These are phyloP conservation scores for Solanum aculeatissimum DNA, from an alignment of 305 asterid genomes.

Conservation along the genomic window DNA sequence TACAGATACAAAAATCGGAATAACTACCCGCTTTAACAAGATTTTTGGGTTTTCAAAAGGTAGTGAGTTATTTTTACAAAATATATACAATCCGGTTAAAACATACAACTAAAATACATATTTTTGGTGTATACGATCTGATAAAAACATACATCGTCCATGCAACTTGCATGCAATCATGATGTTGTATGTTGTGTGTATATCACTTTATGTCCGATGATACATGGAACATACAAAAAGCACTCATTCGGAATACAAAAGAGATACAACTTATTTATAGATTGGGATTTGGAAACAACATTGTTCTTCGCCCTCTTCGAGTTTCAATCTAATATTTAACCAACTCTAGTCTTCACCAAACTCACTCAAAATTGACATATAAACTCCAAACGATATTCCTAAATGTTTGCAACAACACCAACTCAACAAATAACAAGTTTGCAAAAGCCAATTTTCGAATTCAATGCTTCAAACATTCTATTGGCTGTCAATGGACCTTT, in stretches of 20 bases:
- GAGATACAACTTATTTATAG: background rate
- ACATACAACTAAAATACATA: background rate
- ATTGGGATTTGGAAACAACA: background rate
- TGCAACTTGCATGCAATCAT: background rate
- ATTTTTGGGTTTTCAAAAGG: no score
- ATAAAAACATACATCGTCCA: no score
- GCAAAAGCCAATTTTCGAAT: background rate
- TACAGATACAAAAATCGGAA: no score
- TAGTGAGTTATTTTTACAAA: no score
- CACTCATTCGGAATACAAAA: background rate
- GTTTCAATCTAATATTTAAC: background rate
- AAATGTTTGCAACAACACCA: background rate
- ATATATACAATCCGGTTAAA: background rate
- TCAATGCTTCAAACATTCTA: background rate
- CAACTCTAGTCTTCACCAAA: background rate
- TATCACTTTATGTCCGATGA: background rate
- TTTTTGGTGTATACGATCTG: background rate
- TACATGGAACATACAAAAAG: background rate
- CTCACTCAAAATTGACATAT: background rate
- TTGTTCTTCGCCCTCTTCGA: background rate
- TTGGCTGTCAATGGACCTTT: no score
- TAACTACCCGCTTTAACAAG: background rate
- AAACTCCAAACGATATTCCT: background rate
- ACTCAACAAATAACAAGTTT: background rate
- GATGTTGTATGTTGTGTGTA: background rate